Evolutionary conservation across 2,329 filamentous ascomycete genomes (phyloP), one percentile per base, ranked within the genome.

Genomic region (Fusarium sacchari): DNA sequence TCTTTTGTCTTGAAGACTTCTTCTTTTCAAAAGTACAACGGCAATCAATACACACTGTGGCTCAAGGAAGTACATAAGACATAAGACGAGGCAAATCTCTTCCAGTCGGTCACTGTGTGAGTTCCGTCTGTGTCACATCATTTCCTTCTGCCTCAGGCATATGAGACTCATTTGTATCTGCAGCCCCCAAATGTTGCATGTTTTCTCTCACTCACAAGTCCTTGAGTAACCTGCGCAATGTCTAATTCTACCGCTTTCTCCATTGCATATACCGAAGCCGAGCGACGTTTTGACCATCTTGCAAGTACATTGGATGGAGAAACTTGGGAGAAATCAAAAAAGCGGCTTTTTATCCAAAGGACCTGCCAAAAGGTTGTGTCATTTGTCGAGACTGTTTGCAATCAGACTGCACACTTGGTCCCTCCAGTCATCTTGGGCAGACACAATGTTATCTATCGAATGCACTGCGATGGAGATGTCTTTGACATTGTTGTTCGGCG

Each of bases 381-480:
- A 49, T 30, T 68, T 6, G 67, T 46, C 24, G 30, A 46, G 20
- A 24, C 22, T 20, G n/a, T 58, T 26, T 69, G 53, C 1, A 22
- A 36, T 14, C 61, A 57, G 28, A 28, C 9, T 20, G 57, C 57
- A 26, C 39, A 28, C n/a, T 65, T 63, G 9, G 50, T 58, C 10
- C 26, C 55, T 32, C 56, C 64, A 15, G 47, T 68, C 40, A 58
- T 30, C 40, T 49, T 69, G 15, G 67, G 64, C 5, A 47, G 57
- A 1, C 49, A 47, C 18, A 67, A 69, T 34, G 17, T 69, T 24
- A 44, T 69, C 12, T 69, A 69, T 59, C n/a, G 44, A 12, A 18
- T 69, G 6, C 18, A 22, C 22, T 59, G 46, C 14, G 40, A 59
- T 40, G 64, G 40, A n/a, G 34, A 39, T 24, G 24, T 15, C 15